These are phyloP conservation scores for Penicillium verhagenii DNA, from an alignment of 495 filamentous ascomycete species.

Conservation along the genomic window DNA sequence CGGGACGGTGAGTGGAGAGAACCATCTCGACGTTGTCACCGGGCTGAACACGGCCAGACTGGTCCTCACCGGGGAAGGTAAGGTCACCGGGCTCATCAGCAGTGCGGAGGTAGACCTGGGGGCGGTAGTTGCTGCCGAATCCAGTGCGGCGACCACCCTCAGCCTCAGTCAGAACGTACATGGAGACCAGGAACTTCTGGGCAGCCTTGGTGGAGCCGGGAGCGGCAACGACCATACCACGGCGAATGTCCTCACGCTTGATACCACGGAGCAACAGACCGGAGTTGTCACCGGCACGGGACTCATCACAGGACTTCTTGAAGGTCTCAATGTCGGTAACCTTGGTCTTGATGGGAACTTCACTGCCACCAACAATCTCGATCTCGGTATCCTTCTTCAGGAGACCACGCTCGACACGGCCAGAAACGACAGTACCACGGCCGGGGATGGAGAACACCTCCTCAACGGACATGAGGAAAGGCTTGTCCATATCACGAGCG, in stretches of 20 bases:
- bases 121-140: slow-evolving; percentile 90
- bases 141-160: slow-evolving; percentile 95
- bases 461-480: slow-evolving; percentile 98
- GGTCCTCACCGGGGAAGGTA: slow-evolving; percentile 76
- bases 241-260: slow-evolving; percentile 85
- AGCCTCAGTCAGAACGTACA: slow-evolving; percentile 96
- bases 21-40: slow-evolving; percentile 99
- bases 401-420: slow-evolving; percentile 92
- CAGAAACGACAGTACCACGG: slow-evolving; percentile 94
- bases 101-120: slow-evolving; percentile 92
- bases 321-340: slow-evolving; percentile 99
- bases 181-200: slow-evolving; percentile 86
- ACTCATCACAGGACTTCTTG: slow-evolving; percentile 96
- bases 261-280: slow-evolving; percentile 93
- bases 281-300: slow-evolving; percentile 95
- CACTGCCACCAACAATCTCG: slow-evolving; percentile 81
- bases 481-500: slow-evolving; percentile 86
- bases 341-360: slow-evolving; percentile 87
- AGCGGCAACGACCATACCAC: slow-evolving; percentile 87
- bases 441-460: slow-evolving; percentile 98
- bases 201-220: slow-evolving; percentile 78
- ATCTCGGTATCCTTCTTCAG: slow-evolving; percentile 92
- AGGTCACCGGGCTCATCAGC: slow-evolving; percentile 85
- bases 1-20: slow-evolving; percentile 71
- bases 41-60: slow-evolving; percentile 82